Conservation (phyloP, 1,284 basidiomycete genomes). For the Termitomyces sp. region DNA sequence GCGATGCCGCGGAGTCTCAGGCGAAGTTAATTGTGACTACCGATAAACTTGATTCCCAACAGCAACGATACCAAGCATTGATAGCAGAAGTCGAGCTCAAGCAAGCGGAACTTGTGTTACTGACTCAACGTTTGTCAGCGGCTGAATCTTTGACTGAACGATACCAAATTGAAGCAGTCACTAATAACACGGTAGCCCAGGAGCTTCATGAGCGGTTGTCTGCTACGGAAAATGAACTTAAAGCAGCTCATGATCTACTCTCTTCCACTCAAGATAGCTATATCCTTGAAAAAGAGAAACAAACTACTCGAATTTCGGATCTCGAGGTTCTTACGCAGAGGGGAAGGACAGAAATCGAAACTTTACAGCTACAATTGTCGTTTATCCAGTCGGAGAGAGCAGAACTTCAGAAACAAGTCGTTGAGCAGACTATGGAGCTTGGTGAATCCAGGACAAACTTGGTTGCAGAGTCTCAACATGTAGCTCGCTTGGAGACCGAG, state of each 20-base stretch:
- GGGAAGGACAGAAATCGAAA: constrained; percentile 8
- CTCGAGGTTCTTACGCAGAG: constrained; percentile 9
- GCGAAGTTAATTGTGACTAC: constrained; percentile 2
- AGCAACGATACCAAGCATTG: constrained; percentile 5
- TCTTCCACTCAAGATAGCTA: constrained; percentile 6
- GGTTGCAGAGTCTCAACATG: constrained; percentile 18
- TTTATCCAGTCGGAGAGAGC: constrained; percentile 7
- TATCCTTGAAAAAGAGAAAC: constrained; percentile 8
- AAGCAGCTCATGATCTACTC: constrained; percentile 6
- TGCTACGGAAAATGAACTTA: constrained; percentile 10
- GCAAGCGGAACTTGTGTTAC: constrained; percentile 11
- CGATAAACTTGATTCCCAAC: constrained; percentile 4
- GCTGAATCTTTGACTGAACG: constrained; percentile 8
- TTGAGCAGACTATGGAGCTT: constrained; percentile 11
- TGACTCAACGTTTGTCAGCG: constrained; percentile 6
- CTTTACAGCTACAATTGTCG: constrained; percentile 6
- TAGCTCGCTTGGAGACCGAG: constrained; percentile 20
- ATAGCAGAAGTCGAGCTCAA: constrained; percentile 14
- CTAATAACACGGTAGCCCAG: not conserved
- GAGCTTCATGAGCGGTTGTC: constrained; percentile 15
- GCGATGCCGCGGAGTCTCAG: constrained; percentile 7
- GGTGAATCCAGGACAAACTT: constrained; percentile 14
- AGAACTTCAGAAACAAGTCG: constrained; percentile 13
- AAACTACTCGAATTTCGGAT: constrained; percentile 7
- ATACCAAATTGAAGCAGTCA: constrained; percentile 7